Conservation (phyloP, 2,329 filamentous ascomycete genomes). For the Colletotrichum sublineola region DNA sequence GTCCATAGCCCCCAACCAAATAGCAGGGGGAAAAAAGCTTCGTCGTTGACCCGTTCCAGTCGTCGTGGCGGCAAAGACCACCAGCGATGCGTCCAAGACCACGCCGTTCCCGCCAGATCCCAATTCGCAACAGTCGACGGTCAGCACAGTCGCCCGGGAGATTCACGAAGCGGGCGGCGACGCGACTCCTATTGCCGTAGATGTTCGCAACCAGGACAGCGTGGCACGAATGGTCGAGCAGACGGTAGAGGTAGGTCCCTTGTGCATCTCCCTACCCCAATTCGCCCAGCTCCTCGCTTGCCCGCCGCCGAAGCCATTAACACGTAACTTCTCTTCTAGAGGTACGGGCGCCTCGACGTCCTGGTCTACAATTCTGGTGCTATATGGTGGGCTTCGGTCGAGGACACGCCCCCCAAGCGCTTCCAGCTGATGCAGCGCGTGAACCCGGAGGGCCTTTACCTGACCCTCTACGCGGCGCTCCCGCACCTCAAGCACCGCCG, state of each 20-base stretch:
- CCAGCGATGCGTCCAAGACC: slow-evolving; percentile 70
- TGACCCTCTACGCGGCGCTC: slow-evolving; percentile 74
- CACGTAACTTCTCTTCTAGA: slow-evolving; percentile 47
- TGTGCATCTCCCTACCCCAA: neutral
- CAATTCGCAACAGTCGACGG: slow-evolving; percentile 81
- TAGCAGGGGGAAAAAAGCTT: neutral
- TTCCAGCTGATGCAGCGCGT: slow-evolving; percentile 81
- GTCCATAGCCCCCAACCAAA: neutral
- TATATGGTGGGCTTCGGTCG: slow-evolving; percentile 85
- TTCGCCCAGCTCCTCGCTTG: neutral
- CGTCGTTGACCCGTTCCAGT: slow-evolving; percentile 60
- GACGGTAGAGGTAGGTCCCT: slow-evolving; percentile 63
- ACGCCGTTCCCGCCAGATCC: slow-evolving; percentile 79
- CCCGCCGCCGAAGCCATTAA: neutral
- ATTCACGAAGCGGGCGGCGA: slow-evolving; percentile 74
- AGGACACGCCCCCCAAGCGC: slow-evolving; percentile 79
- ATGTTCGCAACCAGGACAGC: slow-evolving; percentile 75
- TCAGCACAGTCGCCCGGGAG: slow-evolving; percentile 83
- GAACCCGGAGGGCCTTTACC: slow-evolving; percentile 83
- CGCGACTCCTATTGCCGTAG: slow-evolving; percentile 76
- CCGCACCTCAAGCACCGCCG: slow-evolving; percentile 70
- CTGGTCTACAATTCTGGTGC: slow-evolving; percentile 87
- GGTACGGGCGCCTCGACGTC: slow-evolving; percentile 76
- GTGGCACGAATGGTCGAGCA: slow-evolving; percentile 70
- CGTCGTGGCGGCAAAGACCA: slow-evolving; percentile 82